Evolutionary conservation across 2,329 filamentous ascomycete genomes (phyloP).

Genomic region (Ophiobolus disseminans): DNA sequence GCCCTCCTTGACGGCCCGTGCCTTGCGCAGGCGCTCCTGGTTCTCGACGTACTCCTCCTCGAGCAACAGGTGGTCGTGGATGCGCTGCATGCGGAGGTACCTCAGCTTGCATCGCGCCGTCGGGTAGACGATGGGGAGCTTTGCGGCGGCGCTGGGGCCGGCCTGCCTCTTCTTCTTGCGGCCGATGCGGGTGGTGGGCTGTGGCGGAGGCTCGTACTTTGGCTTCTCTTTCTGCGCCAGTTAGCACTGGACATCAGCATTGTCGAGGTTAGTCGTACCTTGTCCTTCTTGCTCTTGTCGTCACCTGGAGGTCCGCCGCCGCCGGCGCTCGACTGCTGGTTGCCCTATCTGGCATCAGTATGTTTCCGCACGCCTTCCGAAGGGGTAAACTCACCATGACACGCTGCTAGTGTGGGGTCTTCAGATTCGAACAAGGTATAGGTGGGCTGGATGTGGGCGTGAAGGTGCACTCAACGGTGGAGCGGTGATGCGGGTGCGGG

Average conservation of each 20-base stretch:
- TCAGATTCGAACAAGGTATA: not conserved
- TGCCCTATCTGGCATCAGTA: constrained; percentile 65
- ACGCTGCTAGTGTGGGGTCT: constrained; percentile 22
- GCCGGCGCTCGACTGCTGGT: constrained; percentile 87
- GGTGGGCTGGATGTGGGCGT: not conserved
- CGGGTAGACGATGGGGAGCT: constrained; percentile 91
- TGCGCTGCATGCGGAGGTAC: constrained; percentile 96
- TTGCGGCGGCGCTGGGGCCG: constrained; percentile 91
- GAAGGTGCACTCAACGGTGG: not conserved
- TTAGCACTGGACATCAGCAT: not conserved
- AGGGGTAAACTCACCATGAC: constrained; percentile 43
- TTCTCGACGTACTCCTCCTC: constrained; percentile 99
- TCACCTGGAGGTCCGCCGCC: constrained; percentile 71
- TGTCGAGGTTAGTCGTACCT: constrained; percentile 44
- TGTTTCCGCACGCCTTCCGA: constrained; percentile 34
- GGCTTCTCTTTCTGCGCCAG: constrained; percentile 90
- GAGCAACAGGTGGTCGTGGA: constrained; percentile 94
- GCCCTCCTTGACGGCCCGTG: constrained; percentile 69
- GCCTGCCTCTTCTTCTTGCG: constrained; percentile 98
- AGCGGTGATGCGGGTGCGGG: constrained; percentile 13
- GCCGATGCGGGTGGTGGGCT: constrained; percentile 94
- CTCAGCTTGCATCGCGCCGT: constrained; percentile 97
- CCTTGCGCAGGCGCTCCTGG: constrained; percentile 92
- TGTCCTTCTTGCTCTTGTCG: constrained; percentile 89
- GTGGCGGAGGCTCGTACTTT: constrained; percentile 98